Conservation (phyloP, 2,329 filamentous ascomycete species). For the Phialophora chinensis region DNA sequence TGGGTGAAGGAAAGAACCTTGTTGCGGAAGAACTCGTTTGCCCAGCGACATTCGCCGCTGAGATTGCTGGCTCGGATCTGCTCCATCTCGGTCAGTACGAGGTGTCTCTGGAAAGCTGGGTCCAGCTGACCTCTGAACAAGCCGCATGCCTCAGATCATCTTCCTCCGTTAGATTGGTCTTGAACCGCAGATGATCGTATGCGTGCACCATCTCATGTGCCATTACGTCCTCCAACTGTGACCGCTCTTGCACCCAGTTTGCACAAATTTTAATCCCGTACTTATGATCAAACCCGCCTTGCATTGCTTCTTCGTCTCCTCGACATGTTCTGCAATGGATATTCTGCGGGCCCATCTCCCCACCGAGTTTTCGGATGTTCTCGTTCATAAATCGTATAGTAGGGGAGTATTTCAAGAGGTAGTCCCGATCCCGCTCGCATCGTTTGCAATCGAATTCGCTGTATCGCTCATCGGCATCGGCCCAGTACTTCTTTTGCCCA, state of each 20-base stretch:
- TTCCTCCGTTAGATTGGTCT: slow-evolving; percentile 74
- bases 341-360: slow-evolving; percentile 73
- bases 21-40: slow-evolving; percentile 80
- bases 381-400: slow-evolving; percentile 85
- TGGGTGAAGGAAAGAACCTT: slow-evolving; percentile 88
- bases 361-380: slow-evolving; percentile 79
- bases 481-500: slow-evolving; percentile 76
- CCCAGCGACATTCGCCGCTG: slow-evolving; percentile 91
- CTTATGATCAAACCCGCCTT: slow-evolving; percentile 83
- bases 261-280: slow-evolving; percentile 92
- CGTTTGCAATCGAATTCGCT: slow-evolving; percentile 78
- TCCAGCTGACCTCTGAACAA: slow-evolving; percentile 77
- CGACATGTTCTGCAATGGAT: slow-evolving; percentile 80
- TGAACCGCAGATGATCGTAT: slow-evolving; percentile 90
- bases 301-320: slow-evolving; percentile 62
- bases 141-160: slow-evolving; percentile 85
- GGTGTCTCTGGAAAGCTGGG: background rate
- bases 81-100: slow-evolving; percentile 10
- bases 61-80: slow-evolving; percentile 92
- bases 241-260: slow-evolving; percentile 80
- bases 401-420: slow-evolving; percentile 82
- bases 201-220: slow-evolving; percentile 98
- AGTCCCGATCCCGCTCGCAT: slow-evolving; percentile 83
- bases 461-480: slow-evolving; percentile 74
- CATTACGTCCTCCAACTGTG: slow-evolving; percentile 89